Conservation (phyloP, 495 filamentous ascomycete species). For the Trichoderma gamsii region DNA sequence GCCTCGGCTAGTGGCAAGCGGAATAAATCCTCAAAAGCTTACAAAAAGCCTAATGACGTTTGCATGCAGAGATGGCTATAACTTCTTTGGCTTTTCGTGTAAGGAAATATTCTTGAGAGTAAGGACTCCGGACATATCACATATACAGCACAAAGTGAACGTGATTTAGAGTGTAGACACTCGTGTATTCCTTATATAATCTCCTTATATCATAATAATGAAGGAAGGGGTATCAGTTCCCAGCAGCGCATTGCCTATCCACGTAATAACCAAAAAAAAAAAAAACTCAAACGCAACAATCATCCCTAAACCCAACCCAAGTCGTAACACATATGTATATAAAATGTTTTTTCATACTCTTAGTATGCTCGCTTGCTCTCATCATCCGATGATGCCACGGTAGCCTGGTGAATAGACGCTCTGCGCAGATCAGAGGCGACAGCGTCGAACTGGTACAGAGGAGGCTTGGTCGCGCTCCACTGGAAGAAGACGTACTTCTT, state of each 20-base stretch:
- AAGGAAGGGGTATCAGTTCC: slow-evolving; percentile 11
- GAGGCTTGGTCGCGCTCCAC: slow-evolving; percentile 29
- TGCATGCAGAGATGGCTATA: too few species aligned
- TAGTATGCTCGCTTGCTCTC: slow-evolving; percentile 3
- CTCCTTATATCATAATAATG: slow-evolving; percentile 1
- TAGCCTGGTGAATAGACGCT: not conserved
- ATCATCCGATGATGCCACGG: not conserved
- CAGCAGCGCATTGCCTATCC: not conserved
- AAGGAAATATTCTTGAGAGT: too few species aligned
- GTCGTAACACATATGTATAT: not conserved
- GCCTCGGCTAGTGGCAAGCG: not conserved
- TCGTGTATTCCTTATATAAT: not conserved
- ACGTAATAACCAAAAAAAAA: not conserved
- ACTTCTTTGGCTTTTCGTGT: too few species aligned
- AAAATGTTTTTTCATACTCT: not conserved
- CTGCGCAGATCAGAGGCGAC: not conserved
- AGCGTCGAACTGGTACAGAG: slow-evolving; percentile 17
- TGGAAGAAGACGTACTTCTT: slow-evolving; percentile 41
- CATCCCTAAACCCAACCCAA: not conserved
- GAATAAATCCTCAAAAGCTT: not conserved
- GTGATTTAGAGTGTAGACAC: not conserved
- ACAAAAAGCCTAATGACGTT: not conserved
- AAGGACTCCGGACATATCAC: not conserved
- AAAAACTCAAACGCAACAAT: not conserved
- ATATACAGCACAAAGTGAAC: not conserved